Conservation (phyloP, 2,329 filamentous ascomycete genomes). For the Talaromyces sp. region DNA sequence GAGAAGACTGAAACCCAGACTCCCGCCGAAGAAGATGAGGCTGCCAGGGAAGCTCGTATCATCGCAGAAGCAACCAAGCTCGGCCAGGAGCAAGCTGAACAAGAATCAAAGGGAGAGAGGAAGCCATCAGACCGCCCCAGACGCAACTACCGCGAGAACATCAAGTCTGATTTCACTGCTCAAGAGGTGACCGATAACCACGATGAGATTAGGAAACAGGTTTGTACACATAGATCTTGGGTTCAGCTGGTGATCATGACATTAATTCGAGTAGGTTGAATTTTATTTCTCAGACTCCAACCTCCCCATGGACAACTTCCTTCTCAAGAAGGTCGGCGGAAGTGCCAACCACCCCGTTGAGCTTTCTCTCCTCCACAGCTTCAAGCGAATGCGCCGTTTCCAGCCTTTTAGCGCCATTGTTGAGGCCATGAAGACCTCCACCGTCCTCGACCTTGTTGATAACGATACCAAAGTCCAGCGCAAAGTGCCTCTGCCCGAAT, state of each 20-base stretch:
- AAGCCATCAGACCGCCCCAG: conserved; percentile 21
- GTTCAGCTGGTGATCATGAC: neutral
- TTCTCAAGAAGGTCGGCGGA: conserved; percentile 76
- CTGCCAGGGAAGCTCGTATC: conserved; percentile 39
- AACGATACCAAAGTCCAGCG: conserved; percentile 71
- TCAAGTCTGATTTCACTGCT: conserved; percentile 68
- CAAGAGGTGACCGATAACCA: conserved; percentile 73
- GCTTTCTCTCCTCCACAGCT: conserved; percentile 74
- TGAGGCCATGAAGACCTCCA: conserved; percentile 75
- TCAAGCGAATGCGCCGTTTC: conserved; percentile 96
- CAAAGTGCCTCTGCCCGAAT: conserved; percentile 65
- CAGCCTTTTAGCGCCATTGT: conserved; percentile 82
- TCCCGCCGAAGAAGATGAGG: conserved; percentile 24
- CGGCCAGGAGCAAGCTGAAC: conserved; percentile 38
- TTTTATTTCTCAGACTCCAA: conserved; percentile 96
- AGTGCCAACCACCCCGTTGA: conserved; percentile 71
- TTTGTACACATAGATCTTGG: conserved; percentile 38
- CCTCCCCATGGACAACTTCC: conserved; percentile 81
- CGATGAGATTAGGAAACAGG: conserved; percentile 78
- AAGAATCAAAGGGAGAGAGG: conserved; percentile 34
- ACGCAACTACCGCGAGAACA: conserved; percentile 51
- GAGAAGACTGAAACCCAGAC: conserved; percentile 23
- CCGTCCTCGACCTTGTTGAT: conserved; percentile 69
- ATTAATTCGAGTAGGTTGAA: conserved; percentile 63
- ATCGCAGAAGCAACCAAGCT: conserved; percentile 39